These are phyloP conservation scores for Backusella psychrophila DNA, from an alignment of 192 early-diverging fungal species.

Conservation along the genomic window DNA sequence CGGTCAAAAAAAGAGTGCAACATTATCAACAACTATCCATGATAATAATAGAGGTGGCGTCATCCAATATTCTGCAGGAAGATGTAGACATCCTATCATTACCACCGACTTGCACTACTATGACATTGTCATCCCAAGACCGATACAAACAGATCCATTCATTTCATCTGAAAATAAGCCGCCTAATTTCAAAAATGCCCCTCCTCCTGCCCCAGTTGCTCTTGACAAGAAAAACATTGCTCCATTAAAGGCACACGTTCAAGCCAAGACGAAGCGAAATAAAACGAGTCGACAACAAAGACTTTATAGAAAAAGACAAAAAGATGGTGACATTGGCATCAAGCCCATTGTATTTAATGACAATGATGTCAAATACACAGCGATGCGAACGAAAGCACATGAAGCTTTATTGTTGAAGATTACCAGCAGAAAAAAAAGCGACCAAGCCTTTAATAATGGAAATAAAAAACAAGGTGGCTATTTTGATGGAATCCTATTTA, in stretches of 20 bases:
- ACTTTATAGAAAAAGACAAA: background rate
- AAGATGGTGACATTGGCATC: background rate
- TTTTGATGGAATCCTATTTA: background rate
- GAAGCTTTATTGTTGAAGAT: background rate
- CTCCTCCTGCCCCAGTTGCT: background rate
- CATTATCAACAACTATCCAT: background rate
- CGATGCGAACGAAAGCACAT: background rate
- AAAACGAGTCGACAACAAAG: background rate
- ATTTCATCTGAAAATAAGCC: background rate
- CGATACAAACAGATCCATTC: background rate
- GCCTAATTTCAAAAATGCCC: background rate
- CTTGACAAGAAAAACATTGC: background rate
- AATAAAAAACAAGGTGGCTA: background rate
- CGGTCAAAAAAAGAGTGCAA: background rate
- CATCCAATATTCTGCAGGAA: background rate
- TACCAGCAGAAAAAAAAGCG: background rate
- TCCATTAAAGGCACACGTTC: background rate
- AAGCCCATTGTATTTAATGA: background rate
- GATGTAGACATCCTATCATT: background rate
- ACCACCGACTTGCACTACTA: background rate
- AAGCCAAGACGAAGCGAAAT: background rate
- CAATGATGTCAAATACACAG: background rate
- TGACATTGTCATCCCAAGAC: background rate
- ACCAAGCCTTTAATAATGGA: background rate
- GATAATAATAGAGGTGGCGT: too few species aligned